A percentile compares a stretch with the other conserved stretches of the same genome.
These are phyloP conservation scores for Stenocarpella maydis DNA, from an alignment of 2,329 filamentous ascomycete species.

Conservation along the genomic window DNA sequence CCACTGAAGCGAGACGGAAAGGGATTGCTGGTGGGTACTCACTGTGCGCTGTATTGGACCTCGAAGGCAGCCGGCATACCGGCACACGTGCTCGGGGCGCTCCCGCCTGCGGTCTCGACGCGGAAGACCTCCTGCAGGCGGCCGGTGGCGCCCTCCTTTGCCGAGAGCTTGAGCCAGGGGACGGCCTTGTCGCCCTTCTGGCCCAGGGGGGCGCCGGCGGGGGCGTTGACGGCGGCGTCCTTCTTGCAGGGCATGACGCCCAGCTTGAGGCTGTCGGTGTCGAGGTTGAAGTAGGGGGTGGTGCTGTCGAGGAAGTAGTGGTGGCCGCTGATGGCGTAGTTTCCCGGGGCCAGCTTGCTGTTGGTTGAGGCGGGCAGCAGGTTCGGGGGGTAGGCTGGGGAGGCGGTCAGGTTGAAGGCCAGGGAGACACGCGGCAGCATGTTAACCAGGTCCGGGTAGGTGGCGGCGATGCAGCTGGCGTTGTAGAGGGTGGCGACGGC, in stretches of 20 bases:
- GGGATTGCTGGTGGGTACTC: slow-evolving; percentile 52
- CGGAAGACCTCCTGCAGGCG: slow-evolving; percentile 81
- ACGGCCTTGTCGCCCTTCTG: slow-evolving; percentile 74
- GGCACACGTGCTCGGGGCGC: slow-evolving; percentile 75
- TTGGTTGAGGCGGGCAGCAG: slow-evolving; percentile 31
- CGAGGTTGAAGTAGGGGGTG: slow-evolving; percentile 83
- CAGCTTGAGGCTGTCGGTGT: slow-evolving; percentile 62
- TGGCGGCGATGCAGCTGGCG: slow-evolving; percentile 78
- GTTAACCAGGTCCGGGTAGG: slow-evolving; percentile 71
- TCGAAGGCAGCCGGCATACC: slow-evolving; percentile 70
- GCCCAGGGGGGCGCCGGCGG: slow-evolving; percentile 66
- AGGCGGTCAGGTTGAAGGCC: slow-evolving; percentile 64
- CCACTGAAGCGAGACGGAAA: too few species aligned
- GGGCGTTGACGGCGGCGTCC: slow-evolving; percentile 67
- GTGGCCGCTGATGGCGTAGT: slow-evolving; percentile 73
- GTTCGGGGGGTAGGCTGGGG: slow-evolving; percentile 37
- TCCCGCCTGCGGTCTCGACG: slow-evolving; percentile 83
- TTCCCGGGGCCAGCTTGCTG: slow-evolving; percentile 59
- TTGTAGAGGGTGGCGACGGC: slow-evolving; percentile 89
- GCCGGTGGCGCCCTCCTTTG: slow-evolving; percentile 61
- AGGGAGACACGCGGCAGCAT: slow-evolving; percentile 74
- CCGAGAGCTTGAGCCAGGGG: slow-evolving; percentile 71
- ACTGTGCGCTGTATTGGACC: slow-evolving; percentile 85
- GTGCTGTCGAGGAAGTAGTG: slow-evolving; percentile 80
- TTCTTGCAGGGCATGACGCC: slow-evolving; percentile 71